A percentile compares a stretch with the other conserved stretches of the same genome.
Evolutionary conservation across 805 yeast species (phyloP).

Genomic region (Pichia sporocuriosa): DNA sequence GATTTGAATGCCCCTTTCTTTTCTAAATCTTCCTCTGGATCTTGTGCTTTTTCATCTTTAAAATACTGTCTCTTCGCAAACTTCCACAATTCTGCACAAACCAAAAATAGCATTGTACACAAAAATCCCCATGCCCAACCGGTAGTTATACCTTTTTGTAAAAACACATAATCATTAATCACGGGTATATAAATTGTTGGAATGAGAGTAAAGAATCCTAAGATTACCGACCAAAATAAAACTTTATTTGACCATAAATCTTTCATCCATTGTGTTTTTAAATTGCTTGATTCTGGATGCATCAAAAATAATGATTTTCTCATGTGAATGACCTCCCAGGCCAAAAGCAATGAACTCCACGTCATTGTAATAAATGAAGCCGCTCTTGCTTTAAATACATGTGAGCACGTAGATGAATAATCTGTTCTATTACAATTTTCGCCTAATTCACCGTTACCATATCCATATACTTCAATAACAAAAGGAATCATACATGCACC

Average conservation of each 20-base stretch:
- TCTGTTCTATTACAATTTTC: slow-evolving; percentile 47
- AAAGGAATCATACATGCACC: slow-evolving; percentile 61
- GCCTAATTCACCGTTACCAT: slow-evolving; percentile 62
- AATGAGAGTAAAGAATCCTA: slow-evolving; percentile 65
- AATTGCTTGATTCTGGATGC: slow-evolving; percentile 59
- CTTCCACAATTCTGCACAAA: slow-evolving; percentile 63
- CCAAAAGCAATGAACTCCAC: slow-evolving; percentile 75
- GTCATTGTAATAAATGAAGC: slow-evolving; percentile 77
- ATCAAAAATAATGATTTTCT: slow-evolving; percentile 63
- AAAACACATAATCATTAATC: slow-evolving; percentile 69
- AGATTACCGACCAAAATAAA: slow-evolving; percentile 71
- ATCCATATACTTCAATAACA: slow-evolving; percentile 58
- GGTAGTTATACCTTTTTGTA: slow-evolving; percentile 62
- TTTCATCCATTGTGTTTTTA: slow-evolving; percentile 50
- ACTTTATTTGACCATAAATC: slow-evolving; percentile 72
- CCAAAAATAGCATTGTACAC: slow-evolving; percentile 48
- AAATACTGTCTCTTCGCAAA: slow-evolving; percentile 52
- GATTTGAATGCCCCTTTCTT: slow-evolving; percentile 21
- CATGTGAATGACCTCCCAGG: slow-evolving; percentile 79
- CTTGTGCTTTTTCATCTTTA: slow-evolving; percentile 36
- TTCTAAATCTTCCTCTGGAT: slow-evolving; percentile 61
- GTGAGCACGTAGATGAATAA: slow-evolving; percentile 40
- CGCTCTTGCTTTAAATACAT: slow-evolving; percentile 71
- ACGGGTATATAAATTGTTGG: slow-evolving; percentile 86
- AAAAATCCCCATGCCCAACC: slow-evolving; percentile 79